Percentiles rank a stretch among this genome's conserved stretches.
phyloP scores from a whole-genome alignment of 768 basidiomycete genomes.

The Sarcodon sp. region DNA sequence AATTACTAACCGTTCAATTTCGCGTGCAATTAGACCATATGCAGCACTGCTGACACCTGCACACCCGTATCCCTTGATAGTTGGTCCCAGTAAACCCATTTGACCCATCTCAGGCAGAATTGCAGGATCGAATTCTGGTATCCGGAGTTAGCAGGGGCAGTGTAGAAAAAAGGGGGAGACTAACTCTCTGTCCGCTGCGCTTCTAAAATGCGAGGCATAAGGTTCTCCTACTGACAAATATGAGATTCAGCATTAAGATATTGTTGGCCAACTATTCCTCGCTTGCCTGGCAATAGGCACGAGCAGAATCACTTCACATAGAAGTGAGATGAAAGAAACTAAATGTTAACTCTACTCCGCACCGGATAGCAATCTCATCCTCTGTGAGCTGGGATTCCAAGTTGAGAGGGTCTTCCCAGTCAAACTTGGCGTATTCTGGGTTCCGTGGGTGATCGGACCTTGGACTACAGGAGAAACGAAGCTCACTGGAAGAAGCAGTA shows the following conservation, averaged over 20 bases:
- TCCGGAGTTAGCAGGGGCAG: background rate
- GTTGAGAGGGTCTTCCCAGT: slow-evolving; percentile 63
- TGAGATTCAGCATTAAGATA: background rate
- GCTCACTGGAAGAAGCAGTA: too few species aligned
- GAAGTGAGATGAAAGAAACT: background rate
- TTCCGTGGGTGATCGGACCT: background rate
- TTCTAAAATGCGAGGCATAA: slow-evolving; percentile 79
- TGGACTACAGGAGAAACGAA: too few species aligned
- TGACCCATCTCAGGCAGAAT: slow-evolving; percentile 88
- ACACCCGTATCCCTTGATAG: slow-evolving; percentile 88
- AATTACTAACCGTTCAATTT: slow-evolving; percentile 67
- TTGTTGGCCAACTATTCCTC: background rate
- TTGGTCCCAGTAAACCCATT: slow-evolving; percentile 83
- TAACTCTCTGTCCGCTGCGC: slow-evolving; percentile 82
- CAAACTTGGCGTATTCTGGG: slow-evolving; percentile 13
- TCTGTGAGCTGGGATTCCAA: slow-evolving; percentile 73
- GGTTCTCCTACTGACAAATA: slow-evolving; percentile 44
- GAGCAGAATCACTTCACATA: slow-evolving; percentile 56
- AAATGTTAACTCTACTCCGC: slow-evolving; percentile 5
- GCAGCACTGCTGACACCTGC: slow-evolving; percentile 87
- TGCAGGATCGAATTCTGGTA: slow-evolving; percentile 58
- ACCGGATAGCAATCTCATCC: slow-evolving; percentile 87
- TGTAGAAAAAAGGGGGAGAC: slow-evolving; percentile 4
- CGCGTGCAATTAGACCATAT: slow-evolving; percentile 87
- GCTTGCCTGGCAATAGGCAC: slow-evolving; percentile 65